Evolutionary conservation across 495 filamentous ascomycete species (phyloP), one percentile per base, ranked within the genome.

Genomic region (Tetracladium marchalianum): DNA sequence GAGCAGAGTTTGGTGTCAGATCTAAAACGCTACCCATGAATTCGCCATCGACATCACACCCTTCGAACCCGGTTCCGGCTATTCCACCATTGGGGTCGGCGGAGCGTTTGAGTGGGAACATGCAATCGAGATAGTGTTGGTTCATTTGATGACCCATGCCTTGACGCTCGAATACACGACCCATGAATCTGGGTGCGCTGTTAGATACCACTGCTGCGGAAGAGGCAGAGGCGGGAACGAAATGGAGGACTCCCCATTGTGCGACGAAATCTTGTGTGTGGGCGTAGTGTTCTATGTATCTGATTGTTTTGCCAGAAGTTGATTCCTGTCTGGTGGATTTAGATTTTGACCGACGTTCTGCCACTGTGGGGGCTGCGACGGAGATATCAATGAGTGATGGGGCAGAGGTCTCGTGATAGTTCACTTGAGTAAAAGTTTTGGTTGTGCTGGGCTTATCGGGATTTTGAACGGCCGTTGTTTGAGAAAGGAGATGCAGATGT

Each of bases 221-320:
- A 11, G 55, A 59, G 45, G 27, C 45, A n/a, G 57, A 56, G 2
- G 59, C 46, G 39, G 70, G 66, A 6, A 66, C 68, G 55, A 84
- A 90, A 49, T 82, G 71, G 10, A 93, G 68, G 1, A 90, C 76
- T 1, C 88, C 88, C 69, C 82, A 85, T 2, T 77, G 60, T 0
- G 84, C 73, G 0, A 94, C 86, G 50, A 87, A 82, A 54, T 95
- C 88, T 12, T 67, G 68, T 10, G 73, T 71, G 58, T 90, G 87
- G 12, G 78, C 82, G 60, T 93, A 95, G 61, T 95, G 88, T 60
- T 95, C 88, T 32, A 94, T 85, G 46, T 90, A 71, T 1, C 74
- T 65, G 41, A 92, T 78, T 34, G 75, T 67, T 49, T 75, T 66
- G 50, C 46, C 57, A 49, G 15, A 47, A 52, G 35, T 44, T 22